A percentile compares a stretch with the other conserved stretches of the same genome.
Conservation (phyloP, 2,329 filamentous ascomycete species). For the Myotisia sp. region DNA sequence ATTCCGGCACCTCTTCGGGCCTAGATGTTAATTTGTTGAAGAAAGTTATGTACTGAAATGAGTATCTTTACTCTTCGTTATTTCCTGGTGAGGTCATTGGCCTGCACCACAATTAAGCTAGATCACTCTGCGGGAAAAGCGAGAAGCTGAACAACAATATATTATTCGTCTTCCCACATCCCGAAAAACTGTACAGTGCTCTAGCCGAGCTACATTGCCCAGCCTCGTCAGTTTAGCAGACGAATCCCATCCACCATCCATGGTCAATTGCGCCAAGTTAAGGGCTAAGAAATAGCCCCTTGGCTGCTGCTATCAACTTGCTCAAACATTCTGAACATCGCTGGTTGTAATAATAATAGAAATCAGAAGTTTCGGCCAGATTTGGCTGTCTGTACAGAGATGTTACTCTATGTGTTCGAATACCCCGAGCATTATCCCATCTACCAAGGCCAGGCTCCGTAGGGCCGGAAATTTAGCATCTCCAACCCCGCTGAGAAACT, state of each 20-base stretch:
- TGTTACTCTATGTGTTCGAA: conserved; percentile 26
- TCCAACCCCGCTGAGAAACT: too few relatives aligned
- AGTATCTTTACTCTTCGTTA: too few relatives aligned
- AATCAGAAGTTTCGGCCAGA: conserved; percentile 47
- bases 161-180: too few relatives aligned
- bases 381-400: conserved; percentile 63
- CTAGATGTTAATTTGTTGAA: too few relatives aligned
- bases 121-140: too few relatives aligned
- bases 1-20: too few relatives aligned
- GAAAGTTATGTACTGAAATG: too few relatives aligned
- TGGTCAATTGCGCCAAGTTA: conserved; percentile 58
- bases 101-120: too few relatives aligned
- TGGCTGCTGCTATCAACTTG: too few relatives aligned
- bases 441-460: conserved; percentile 46
- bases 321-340: conserved; percentile 9
- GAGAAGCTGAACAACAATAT: too few relatives aligned
- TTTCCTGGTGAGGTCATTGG: too few relatives aligned
- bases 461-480: conserved; percentile 30
- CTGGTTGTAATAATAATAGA: conserved; percentile 31
- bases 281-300: conserved; percentile 53
- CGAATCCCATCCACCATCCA: conserved; percentile 56
- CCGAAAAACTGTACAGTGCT: too few relatives aligned
- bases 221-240: conserved; percentile 52
- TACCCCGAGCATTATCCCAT: not conserved
- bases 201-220: conserved; percentile 57